Base-by-base conservation (phyloP, 1,284 basidiomycete genomes). In the Trametes sp. region DNA sequence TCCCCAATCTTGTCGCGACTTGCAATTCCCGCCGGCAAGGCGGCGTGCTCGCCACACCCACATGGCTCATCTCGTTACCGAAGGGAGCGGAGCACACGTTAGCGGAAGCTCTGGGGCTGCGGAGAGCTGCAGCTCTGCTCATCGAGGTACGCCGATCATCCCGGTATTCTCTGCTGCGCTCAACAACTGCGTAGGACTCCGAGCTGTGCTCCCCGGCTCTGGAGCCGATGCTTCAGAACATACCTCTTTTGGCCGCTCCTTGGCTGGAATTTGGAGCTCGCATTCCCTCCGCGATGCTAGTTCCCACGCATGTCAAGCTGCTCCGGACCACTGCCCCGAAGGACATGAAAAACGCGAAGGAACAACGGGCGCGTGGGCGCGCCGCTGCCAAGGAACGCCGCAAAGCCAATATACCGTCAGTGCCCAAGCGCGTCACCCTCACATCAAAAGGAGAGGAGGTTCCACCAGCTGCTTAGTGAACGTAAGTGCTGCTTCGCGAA, bases 271-370 rank as follows among this genome's bases (percentile, higher is more conserved):
- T 71, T 23, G 66, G 68, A 9, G n/a, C 61, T 21, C 53, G 36
- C 9, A 58, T 31, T 21, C 57, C 46, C 44, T 29, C 56, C 55
- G 66, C 55, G 54, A 64, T 73, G 28, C 76, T 88, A n/a, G 79
- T 92, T 42, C 87, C 90, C 5, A 92, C 94, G 0, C 90, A 93
- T 70, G 83, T 96, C 72, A 97, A 96, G 73, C 94, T 95, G 63
- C 76, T 96, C n/a, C 84, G 84, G 24, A 96, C 94, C 0, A 88
- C 88, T 24, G 84, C 87, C 1, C 95, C 95, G 0, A 88, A 85
- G 68, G 92, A 96, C 72, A 88, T 92, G 81, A 89, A 84, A 69
- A 83, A 80, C 26, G 86, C 87, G 42, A 96, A 92, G 74, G 83
- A 87, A 59, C 74, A 80, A 60, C 83, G 93, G 59, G 73, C 81